Percentiles rank a stretch among this genome's conserved stretches.
phyloP scores from a whole-genome alignment of 1,284 basidiomycete genomes.

The Rhodotorula sp. region DNA sequence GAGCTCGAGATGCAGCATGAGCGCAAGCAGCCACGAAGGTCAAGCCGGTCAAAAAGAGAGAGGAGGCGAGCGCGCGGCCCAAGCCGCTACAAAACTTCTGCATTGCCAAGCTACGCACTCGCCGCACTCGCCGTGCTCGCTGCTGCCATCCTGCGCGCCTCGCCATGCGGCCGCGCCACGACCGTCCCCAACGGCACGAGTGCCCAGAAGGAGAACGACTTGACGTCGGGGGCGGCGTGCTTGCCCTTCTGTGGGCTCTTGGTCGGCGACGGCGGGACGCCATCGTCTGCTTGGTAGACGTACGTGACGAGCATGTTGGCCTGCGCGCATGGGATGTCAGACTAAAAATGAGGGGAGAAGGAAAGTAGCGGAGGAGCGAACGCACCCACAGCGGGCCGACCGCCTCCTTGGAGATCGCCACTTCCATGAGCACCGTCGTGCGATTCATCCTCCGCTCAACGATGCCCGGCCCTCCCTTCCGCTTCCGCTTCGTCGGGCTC shows the following conservation, averaged over 20 bases:
- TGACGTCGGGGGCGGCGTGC: constrained; percentile 54
- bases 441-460: constrained; percentile 82
- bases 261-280: constrained; percentile 48
- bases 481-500: constrained; percentile 41
- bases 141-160: constrained; percentile 22
- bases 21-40: no score
- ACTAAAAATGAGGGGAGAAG: constrained; percentile 8
- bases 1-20: no score
- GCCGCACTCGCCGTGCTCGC: neutral
- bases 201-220: constrained; percentile 82
- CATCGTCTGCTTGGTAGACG: constrained; percentile 84
- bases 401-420: constrained; percentile 73
- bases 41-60: no score
- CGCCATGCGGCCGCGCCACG: constrained; percentile 28
- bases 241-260: constrained; percentile 59
- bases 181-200: constrained; percentile 74
- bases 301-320: constrained; percentile 90
- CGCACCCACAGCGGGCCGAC: constrained; percentile 71
- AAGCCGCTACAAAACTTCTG: no score
- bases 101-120: no score
- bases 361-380: constrained; percentile 8
- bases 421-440: constrained; percentile 79
- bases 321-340: constrained; percentile 54
- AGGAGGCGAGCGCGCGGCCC: no score
- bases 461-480: constrained; percentile 65